These are phyloP conservation scores for Cyberlindnera mississippiensis DNA, from an alignment of 805 yeast species.

Conservation along the genomic window DNA sequence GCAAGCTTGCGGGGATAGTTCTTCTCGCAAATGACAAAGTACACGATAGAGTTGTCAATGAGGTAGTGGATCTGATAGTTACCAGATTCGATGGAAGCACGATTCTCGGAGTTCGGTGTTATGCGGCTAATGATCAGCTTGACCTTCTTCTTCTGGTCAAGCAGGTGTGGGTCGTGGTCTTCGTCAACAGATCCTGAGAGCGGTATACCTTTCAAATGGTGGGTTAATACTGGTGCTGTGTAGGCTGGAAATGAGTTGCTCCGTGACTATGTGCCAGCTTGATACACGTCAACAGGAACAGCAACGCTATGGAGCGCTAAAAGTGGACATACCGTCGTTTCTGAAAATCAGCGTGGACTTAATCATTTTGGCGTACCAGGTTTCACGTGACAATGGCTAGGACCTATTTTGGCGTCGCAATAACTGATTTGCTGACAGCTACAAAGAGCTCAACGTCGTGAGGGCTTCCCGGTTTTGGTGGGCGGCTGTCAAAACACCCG, in stretches of 20 bases:
- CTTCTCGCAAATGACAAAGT: conserved; percentile 71
- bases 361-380: conserved; percentile 53
- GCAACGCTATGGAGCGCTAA: no score
- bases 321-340: conserved; percentile 48
- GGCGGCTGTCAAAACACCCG: conserved; percentile 1
- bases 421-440: no score
- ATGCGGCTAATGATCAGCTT: conserved; percentile 72
- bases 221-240: no score
- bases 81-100: conserved; percentile 75
- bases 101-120: conserved; percentile 73
- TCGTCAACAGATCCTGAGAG: conserved; percentile 88
- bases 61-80: conserved; percentile 69
- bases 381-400: no score
- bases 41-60: conserved; percentile 59
- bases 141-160: conserved; percentile 80
- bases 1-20: conserved; percentile 87
- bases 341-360: conserved; percentile 63
- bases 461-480: no score
- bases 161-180: conserved; percentile 55
- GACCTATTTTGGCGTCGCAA: no score
- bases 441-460: no score
- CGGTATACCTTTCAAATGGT: conserved; percentile 54
- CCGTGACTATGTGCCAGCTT: no score
- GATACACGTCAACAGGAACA: no score
- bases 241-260: background rate